Base-by-base conservation (phyloP, 495 filamentous ascomycete species). In the Chaetomium fimeti region DNA sequence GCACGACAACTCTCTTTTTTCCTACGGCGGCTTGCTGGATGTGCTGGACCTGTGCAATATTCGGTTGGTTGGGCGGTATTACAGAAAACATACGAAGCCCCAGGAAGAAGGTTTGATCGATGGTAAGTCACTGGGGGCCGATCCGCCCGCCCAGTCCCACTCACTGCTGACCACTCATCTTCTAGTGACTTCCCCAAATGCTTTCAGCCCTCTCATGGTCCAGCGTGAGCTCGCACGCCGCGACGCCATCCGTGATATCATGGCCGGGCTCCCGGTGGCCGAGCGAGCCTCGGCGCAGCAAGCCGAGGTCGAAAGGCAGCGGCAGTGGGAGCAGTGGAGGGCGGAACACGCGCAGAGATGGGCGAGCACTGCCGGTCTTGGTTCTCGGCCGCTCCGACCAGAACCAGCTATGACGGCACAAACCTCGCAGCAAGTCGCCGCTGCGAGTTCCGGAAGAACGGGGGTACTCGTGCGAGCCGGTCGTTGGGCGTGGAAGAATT, bases 231-330 rank as follows among this genome's bases (percentile, higher is more conserved):
- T 55, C 18, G 52, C 52, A 5, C 52, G 52, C 18, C 52, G 52
- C 27, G 52, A 55, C 18, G 52, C 52, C 13, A 55, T 36, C 52
- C 28, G 28, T 4, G 28, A 55, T 2, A 3, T 5, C 7, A 55
- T 55, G 6, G 3, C 28, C 15, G 15, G 2, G 15, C 52, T 36
- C 16, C 15, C 52, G 1, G 27, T 20, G 18, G 27, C 52, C 7
- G 27, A 55, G 3, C 52, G 20, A 36, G 15, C 28, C 5, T 55
- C 16, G 6, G 52, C 52, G n/a, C 52, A 55, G 29, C 52, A 55
- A 55, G 52, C 52, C 28, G 52, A 55, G 13, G 52, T 5, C 16
- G 52, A 55, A 24, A 36, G 52, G 20, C 52, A 63, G n/a, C 27
- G 52, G 16, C 18, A 24, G 29, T 55, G 52, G 52, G 52, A 55